Evolutionary conservation across 306 rosid species (phyloP).

Genomic region (Malus orientalis): DNA sequence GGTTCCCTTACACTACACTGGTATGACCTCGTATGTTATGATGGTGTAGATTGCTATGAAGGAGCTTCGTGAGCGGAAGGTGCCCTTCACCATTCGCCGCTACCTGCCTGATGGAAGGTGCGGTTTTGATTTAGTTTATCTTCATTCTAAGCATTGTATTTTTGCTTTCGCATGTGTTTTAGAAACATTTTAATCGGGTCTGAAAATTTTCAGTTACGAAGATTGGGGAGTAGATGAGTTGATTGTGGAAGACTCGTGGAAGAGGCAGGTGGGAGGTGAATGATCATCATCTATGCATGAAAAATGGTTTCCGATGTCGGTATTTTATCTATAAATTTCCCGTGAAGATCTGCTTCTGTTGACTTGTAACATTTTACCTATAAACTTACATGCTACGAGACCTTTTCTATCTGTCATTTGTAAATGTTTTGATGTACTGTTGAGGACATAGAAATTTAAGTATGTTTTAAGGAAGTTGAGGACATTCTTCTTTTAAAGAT

Average conservation of each 20-base stretch:
- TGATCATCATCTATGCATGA: constrained; percentile 17
- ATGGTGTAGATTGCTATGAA: constrained; percentile 75
- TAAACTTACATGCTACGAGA: background rate
- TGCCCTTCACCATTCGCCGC: constrained; percentile 94
- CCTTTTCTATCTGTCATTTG: background rate
- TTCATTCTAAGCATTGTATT: background rate
- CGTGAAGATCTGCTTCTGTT: background rate
- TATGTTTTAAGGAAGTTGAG: too few relatives aligned
- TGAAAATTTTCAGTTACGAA: constrained; percentile 51
- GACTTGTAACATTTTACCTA: background rate
- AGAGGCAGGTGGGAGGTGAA: constrained; percentile 93
- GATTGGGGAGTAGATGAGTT: constrained; percentile 98
- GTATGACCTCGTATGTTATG: background rate
- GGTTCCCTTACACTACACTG: background rate
- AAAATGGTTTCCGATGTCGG: background rate
- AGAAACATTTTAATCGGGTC: background rate
- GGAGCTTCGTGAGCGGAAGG: constrained; percentile 88
- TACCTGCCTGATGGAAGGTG: constrained; percentile 98
- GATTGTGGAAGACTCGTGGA: constrained; percentile 97
- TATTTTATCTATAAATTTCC: background rate
- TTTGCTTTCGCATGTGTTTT: background rate
- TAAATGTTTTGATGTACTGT: background rate
- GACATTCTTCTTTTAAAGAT: too few relatives aligned
- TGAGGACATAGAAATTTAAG: background rate
- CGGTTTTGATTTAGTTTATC: background rate